Evolutionary conservation across 1,139 yeast genomes (phyloP).

Genomic region (Candida pseudocylindracea): DNA sequence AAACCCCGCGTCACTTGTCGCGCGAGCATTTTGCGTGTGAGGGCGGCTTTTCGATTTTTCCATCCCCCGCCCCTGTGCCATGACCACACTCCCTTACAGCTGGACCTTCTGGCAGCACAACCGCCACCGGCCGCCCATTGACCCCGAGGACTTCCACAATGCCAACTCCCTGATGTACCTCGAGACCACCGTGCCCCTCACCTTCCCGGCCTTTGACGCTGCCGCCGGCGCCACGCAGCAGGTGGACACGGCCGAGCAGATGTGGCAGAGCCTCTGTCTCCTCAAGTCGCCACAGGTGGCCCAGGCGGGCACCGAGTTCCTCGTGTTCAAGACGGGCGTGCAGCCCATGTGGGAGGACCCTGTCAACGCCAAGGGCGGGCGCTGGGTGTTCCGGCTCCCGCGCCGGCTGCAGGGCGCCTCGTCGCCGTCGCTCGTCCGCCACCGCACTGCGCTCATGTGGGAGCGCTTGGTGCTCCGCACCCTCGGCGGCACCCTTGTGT

Average conservation of each 20-base stretch:
- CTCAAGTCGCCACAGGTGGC: constrained; percentile 24
- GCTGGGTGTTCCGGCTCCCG: constrained; percentile 37
- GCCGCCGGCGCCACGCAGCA: constrained; percentile 8
- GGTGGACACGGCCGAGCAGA: constrained; percentile 34
- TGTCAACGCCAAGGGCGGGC: constrained; percentile 35
- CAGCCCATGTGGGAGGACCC: constrained; percentile 63
- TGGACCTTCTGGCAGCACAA: too few species aligned
- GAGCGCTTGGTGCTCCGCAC: constrained; percentile 24
- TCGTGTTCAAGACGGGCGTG: constrained; percentile 38
- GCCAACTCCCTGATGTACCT: too few species aligned
- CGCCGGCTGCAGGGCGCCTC: constrained; percentile 8
- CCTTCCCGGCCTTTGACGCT: constrained; percentile 8
- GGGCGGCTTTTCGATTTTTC: too few species aligned
- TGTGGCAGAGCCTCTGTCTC: constrained; percentile 30
- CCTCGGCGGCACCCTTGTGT: constrained; percentile 19
- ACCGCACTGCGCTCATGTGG: constrained; percentile 24
- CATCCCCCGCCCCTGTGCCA: too few species aligned
- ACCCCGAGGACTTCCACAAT: too few species aligned
- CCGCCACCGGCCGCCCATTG: too few species aligned
- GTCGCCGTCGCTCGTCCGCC: constrained; percentile 8
- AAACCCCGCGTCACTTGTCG: too few species aligned
- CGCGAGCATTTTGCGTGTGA: too few species aligned
- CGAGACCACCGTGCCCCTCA: too few species aligned
- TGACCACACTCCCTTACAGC: too few species aligned
- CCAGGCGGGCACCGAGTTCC: constrained; percentile 32